Base-by-base conservation (phyloP, 768 basidiomycete species). In the Auriscalpium microsporum region DNA sequence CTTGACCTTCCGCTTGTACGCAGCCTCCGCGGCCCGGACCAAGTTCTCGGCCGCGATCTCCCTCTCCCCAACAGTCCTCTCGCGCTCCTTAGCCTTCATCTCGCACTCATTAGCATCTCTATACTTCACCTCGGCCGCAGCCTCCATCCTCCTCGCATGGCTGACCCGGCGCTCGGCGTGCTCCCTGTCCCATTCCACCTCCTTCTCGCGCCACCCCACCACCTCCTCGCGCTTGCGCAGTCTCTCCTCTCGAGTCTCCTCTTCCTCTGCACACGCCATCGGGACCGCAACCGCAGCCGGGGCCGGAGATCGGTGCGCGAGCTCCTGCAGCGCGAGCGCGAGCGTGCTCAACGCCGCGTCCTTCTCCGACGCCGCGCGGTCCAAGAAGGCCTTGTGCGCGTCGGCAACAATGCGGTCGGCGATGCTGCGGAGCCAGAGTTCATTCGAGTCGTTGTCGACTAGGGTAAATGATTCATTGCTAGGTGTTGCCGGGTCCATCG, bases 131-230 rank as follows among this genome's bases (percentile, higher is more conserved):
- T 28, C 69, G 70, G 64, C 78, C 76, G 45, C 70, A 69, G 47
- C 73, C 48, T 59, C 58, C 17, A 56, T 67, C 44, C 67, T 64
- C 62, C 67, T 56, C 44, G 58, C 54, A 55, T 57, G 55, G 55
- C 67, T 62, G 58, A 62, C 64, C 21, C 71, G 75, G 56, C 73
- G 73, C 52, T 73, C 73, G 52, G 72, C 71, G 61, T 75, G 73
- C 59, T 72, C 71, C 59, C 68, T 71, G 57, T 65, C 68, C 44
- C 63, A 69, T 56, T 73, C 69, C 60, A 77, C 75, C 56, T 78
- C 74, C 47, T 74, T 74, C 56, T 75, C 70, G 36, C 70, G 70
- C 64, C 74, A 72, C 44, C 63, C 64, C 54, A 73, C 73, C 47
- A 67, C 69, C 53, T 69, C 68, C 50, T 71, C 66, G 38, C 58